Conservation (phyloP, 371 early-diverging fungal genomes). For the Mucor plumbeus region DNA sequence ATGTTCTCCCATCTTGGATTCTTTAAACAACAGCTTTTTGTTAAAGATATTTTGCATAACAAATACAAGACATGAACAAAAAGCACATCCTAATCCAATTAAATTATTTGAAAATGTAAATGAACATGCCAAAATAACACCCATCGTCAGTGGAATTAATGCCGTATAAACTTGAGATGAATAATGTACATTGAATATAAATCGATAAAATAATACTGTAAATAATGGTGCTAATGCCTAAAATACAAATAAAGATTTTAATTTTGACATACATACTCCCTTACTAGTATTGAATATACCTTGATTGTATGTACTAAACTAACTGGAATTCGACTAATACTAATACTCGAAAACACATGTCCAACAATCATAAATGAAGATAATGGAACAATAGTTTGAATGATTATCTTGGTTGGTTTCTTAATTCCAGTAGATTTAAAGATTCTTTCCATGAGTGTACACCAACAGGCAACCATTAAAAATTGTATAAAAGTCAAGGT, state of each 20-base stretch:
- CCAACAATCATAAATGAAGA: slow-evolving; percentile 83
- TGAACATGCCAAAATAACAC: slow-evolving; percentile 72
- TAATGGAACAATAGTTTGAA: slow-evolving; percentile 72
- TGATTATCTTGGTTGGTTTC: slow-evolving; percentile 56
- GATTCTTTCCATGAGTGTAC: slow-evolving; percentile 42
- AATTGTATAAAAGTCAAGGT: slow-evolving; percentile 85
- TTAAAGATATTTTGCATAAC: slow-evolving; percentile 85
- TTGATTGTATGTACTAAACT: slow-evolving; percentile 91
- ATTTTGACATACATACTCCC: too few species aligned
- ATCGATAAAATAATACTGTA: slow-evolving; percentile 78
- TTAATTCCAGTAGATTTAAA: slow-evolving; percentile 55
- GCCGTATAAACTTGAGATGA: slow-evolving; percentile 73
- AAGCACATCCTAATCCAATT: slow-evolving; percentile 74
- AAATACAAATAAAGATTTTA: too few species aligned
- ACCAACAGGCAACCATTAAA: slow-evolving; percentile 67
- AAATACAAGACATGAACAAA: slow-evolving; percentile 79
- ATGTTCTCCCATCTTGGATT: slow-evolving; percentile 39
- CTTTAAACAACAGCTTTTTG: slow-evolving; percentile 75
- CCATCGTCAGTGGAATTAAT: slow-evolving; percentile 81
- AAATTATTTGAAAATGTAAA: slow-evolving; percentile 58
- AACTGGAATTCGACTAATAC: slow-evolving; percentile 79
- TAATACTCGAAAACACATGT: slow-evolving; percentile 80
- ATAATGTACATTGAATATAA: slow-evolving; percentile 70
- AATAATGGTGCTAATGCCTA: slow-evolving; percentile 89
- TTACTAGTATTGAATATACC: slow-evolving; percentile 43